Evolutionary conservation across 805 yeast genomes (phyloP).

Genomic region (Myxozyma nipponensis): DNA sequence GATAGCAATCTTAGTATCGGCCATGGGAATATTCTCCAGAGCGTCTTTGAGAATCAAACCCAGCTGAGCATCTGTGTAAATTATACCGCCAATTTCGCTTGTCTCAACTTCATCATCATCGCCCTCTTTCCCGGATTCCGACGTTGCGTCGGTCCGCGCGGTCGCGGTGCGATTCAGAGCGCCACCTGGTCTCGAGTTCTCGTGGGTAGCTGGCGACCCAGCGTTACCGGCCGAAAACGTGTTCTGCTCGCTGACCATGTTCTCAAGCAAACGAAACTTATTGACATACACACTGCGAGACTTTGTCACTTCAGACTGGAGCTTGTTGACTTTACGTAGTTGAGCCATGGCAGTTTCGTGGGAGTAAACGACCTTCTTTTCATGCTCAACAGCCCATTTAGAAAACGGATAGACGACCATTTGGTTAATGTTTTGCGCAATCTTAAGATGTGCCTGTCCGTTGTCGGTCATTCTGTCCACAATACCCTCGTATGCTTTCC

Average conservation of each 20-base stretch:
- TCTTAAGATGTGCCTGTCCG: slow-evolving; percentile 58
- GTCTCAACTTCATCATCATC: slow-evolving; percentile 20
- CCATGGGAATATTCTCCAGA: slow-evolving; percentile 50
- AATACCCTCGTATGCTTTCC: slow-evolving; percentile 58
- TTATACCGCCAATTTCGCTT: slow-evolving; percentile 32
- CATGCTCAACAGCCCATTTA: slow-evolving; percentile 72
- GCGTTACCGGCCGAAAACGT: neutral
- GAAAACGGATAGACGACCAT: slow-evolving; percentile 67
- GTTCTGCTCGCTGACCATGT: slow-evolving; percentile 37
- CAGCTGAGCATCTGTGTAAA: slow-evolving; percentile 41
- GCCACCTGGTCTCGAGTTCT: neutral
- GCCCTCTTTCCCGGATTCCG: slow-evolving; percentile 1
- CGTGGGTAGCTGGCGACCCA: neutral
- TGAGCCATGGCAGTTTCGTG: slow-evolving; percentile 51
- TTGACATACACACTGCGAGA: slow-evolving; percentile 54
- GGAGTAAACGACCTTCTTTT: slow-evolving; percentile 59
- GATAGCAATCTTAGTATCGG: slow-evolving; percentile 58
- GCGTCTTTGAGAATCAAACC: slow-evolving; percentile 44
- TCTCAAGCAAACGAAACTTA: slow-evolving; percentile 71
- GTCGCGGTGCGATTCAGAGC: neutral
- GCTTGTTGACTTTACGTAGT: slow-evolving; percentile 49
- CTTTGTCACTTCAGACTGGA: slow-evolving; percentile 44
- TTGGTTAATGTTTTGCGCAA: slow-evolving; percentile 57
- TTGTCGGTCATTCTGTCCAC: slow-evolving; percentile 48
- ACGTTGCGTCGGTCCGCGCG: neutral